phyloP scores from a whole-genome alignment of 345 rosid species.

The Dovyalis caffra region DNA sequence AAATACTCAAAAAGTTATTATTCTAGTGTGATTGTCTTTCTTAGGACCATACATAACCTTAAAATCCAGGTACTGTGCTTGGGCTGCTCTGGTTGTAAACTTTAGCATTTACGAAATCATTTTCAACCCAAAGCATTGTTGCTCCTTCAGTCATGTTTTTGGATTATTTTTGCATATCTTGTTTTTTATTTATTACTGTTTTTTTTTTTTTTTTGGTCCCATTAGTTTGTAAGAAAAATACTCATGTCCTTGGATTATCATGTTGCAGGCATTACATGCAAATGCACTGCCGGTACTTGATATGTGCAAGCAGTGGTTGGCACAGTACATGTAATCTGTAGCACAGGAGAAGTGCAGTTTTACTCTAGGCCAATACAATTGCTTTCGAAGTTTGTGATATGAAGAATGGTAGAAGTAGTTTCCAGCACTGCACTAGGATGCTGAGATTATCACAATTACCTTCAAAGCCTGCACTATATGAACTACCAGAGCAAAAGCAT shows the following conservation, averaged over 20 bases:
- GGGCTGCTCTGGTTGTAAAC: too few species aligned
- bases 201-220: background rate
- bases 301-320: conserved; percentile 95
- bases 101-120: too few species aligned
- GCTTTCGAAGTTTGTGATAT: background rate
- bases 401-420: background rate
- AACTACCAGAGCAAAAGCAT: background rate
- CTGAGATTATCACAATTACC: background rate
- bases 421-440: background rate
- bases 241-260: background rate
- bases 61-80: too few species aligned
- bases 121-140: too few species aligned
- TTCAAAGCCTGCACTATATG: background rate
- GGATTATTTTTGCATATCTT: too few species aligned
- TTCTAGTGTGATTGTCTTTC: too few species aligned
- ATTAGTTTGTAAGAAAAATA: background rate
- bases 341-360: background rate
- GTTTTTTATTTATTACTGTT: background rate
- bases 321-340: conserved; percentile 64
- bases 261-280: conserved; percentile 79
- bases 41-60: too few species aligned
- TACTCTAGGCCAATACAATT: background rate
- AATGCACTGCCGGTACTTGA: conserved; percentile 92
- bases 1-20: too few species aligned
- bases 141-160: too few species aligned